Percentiles rank a stretch among this genome's conserved stretches.
Conservation (phyloP, 106 monocot species). For the Apostasia ramifera region DNA sequence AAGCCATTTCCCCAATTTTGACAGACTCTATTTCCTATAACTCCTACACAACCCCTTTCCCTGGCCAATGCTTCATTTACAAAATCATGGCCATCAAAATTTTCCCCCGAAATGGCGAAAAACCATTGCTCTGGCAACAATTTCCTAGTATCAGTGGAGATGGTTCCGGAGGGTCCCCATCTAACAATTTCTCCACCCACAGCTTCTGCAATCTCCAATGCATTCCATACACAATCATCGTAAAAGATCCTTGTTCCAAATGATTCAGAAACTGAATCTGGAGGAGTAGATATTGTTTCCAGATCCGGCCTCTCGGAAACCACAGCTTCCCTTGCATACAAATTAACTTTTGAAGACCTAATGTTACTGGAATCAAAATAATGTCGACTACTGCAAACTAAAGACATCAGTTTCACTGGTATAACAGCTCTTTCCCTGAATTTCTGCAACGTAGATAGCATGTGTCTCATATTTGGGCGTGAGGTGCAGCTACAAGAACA, state of each 20-base stretch:
- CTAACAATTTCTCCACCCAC: slow-evolving; percentile 20
- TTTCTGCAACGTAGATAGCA: background rate
- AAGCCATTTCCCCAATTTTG: slow-evolving; percentile 21
- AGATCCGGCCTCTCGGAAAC: background rate
- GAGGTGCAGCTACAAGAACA: background rate
- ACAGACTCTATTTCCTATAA: slow-evolving; percentile 26
- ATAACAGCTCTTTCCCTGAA: background rate
- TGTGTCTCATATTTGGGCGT: background rate
- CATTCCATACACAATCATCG: slow-evolving; percentile 11
- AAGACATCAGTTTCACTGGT: background rate
- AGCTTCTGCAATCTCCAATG: slow-evolving; percentile 27
- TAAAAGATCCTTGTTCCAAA: slow-evolving; percentile 3
- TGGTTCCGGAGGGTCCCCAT: slow-evolving; percentile 17
- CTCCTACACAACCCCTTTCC: slow-evolving; percentile 23
- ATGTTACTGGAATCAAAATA: background rate
- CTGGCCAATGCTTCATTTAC: slow-evolving; percentile 9
- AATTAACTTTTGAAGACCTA: background rate
- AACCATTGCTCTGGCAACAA: slow-evolving; percentile 33
- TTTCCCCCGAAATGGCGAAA: slow-evolving; percentile 17
- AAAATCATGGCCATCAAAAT: slow-evolving; percentile 24
- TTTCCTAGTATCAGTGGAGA: slow-evolving; percentile 18
- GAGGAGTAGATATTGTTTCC: background rate
- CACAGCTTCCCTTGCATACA: background rate
- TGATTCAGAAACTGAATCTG: background rate
- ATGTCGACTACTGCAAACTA: background rate